phyloP scores from a whole-genome alignment of 257 asterid genomes.

The Solanum habrochaites region DNA sequence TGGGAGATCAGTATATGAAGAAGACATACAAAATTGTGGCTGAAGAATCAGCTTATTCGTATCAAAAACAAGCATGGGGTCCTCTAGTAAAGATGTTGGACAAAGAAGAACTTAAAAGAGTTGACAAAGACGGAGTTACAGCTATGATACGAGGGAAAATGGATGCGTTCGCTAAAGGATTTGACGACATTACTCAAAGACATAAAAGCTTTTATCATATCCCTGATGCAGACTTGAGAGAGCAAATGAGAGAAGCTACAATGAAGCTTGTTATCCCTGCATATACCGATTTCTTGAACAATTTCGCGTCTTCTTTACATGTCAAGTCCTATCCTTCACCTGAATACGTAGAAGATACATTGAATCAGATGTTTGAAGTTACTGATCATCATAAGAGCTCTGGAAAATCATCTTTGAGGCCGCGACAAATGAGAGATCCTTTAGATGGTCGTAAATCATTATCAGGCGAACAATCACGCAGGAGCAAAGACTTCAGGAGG shows the following conservation, averaged over 20 bases:
- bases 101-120: slow-evolving; percentile 20
- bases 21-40: slow-evolving; percentile 46
- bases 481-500: slow-evolving; percentile 11
- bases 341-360: slow-evolving; percentile 21
- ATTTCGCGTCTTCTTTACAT: slow-evolving; percentile 19
- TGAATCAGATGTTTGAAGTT: slow-evolving; percentile 38
- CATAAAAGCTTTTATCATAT: slow-evolving; percentile 40
- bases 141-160: slow-evolving; percentile 28
- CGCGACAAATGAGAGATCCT: slow-evolving; percentile 1
- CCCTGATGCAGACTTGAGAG: slow-evolving; percentile 67
- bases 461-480: slow-evolving; percentile 20
- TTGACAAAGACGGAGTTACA: slow-evolving; percentile 11
- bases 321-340: slow-evolving; percentile 27
- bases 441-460: slow-evolving; percentile 13
- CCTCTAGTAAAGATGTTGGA: slow-evolving; percentile 33
- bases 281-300: slow-evolving; percentile 32
- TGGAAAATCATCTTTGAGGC: slow-evolving; percentile 7
- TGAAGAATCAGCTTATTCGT: slow-evolving; percentile 61
- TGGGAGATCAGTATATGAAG: slow-evolving; percentile 62
- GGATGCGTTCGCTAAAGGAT: slow-evolving; percentile 41
- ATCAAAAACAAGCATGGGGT: slow-evolving; percentile 80
- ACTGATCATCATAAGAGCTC: slow-evolving; percentile 9
- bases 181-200: slow-evolving; percentile 42
- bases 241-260: slow-evolving; percentile 61
- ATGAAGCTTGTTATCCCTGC: slow-evolving; percentile 39